Conservation (phyloP, 805 yeast species). For the Yarrowia alimentaria region DNA sequence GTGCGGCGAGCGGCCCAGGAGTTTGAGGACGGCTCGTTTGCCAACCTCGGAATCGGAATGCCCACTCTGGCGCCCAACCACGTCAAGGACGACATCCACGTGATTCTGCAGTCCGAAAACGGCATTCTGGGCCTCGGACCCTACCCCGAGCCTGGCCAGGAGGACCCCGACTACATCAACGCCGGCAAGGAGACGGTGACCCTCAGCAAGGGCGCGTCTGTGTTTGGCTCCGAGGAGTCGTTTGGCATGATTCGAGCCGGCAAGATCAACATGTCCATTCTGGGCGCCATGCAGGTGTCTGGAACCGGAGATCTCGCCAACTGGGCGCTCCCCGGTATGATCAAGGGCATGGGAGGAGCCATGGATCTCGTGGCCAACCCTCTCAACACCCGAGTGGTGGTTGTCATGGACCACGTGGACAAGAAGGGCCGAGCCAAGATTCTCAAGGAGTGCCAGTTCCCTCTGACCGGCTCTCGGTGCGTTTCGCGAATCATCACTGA, state of each 20-base stretch:
- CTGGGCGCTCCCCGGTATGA: conserved; percentile 53
- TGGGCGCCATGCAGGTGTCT: conserved; percentile 53
- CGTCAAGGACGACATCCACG: conserved; percentile 42
- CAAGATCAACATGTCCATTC: conserved; percentile 45
- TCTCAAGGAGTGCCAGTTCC: conserved; percentile 46
- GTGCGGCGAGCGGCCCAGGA: conserved; percentile 49
- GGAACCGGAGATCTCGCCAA: conserved; percentile 51
- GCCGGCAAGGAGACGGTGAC: conserved; percentile 56
- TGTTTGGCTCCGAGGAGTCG: conserved; percentile 52
- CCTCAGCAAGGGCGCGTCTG: conserved; percentile 47
- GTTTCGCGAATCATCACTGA: conserved; percentile 49
- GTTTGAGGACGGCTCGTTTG: conserved; percentile 46
- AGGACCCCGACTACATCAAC: conserved; percentile 50
- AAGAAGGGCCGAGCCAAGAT: conserved; percentile 50
- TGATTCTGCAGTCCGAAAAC: conserved; percentile 50
- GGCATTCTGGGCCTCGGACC: conserved; percentile 53
- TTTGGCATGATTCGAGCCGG: conserved; percentile 53
- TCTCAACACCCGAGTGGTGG: conserved; percentile 46
- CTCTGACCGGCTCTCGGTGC: conserved; percentile 49
- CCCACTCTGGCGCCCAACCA: conserved; percentile 50
- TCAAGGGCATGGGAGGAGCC: conserved; percentile 57
- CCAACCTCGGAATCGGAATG: conserved; percentile 52
- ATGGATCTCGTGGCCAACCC: conserved; percentile 54
- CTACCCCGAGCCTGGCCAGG: conserved; percentile 46
- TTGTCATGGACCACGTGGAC: conserved; percentile 50